A percentile compares a stretch with the other conserved stretches of the same genome.
phyloP scores from a whole-genome alignment of 352 stramenopile species.

The Globisporangium apiculatum region DNA sequence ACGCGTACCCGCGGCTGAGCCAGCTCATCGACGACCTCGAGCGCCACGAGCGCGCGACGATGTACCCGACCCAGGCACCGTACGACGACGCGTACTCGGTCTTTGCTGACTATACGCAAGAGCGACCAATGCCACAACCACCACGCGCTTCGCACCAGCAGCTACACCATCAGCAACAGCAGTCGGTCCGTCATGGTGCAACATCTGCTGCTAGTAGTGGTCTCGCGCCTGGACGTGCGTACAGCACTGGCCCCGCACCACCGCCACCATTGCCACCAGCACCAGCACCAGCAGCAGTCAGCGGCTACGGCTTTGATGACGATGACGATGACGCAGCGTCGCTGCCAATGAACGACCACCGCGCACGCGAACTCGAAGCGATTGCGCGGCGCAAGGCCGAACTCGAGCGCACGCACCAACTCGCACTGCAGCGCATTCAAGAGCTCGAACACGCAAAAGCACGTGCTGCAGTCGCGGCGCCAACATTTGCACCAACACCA shows the following conservation, averaged over 20 bases:
- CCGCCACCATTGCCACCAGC: slow-evolving; percentile 1
- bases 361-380: slow-evolving; percentile 33
- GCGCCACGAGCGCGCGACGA: slow-evolving; percentile 31
- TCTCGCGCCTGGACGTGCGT: neutral
- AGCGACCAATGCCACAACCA: neutral
- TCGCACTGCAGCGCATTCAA: slow-evolving; percentile 42
- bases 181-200: neutral
- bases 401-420: slow-evolving; percentile 49
- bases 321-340: slow-evolving; percentile 2
- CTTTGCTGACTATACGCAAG: slow-evolving; percentile 45
- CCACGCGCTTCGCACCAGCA: too few relatives aligned
- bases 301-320: slow-evolving; percentile 8
- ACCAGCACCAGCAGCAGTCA: slow-evolving; percentile 1
- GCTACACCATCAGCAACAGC: slow-evolving; percentile 5
- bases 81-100: slow-evolving; percentile 70
- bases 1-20: slow-evolving; percentile 70
- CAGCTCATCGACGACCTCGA: slow-evolving; percentile 66
- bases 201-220: too few relatives aligned
- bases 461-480: too few relatives aligned
- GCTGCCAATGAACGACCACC: neutral
- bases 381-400: slow-evolving; percentile 53
- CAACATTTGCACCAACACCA: neutral
- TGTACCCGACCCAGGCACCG: slow-evolving; percentile 52
- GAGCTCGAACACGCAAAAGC: slow-evolving; percentile 36
- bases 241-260: neutral